phyloP scores from a whole-genome alignment of 306 rosid genomes.

The Calophaca sinica region DNA sequence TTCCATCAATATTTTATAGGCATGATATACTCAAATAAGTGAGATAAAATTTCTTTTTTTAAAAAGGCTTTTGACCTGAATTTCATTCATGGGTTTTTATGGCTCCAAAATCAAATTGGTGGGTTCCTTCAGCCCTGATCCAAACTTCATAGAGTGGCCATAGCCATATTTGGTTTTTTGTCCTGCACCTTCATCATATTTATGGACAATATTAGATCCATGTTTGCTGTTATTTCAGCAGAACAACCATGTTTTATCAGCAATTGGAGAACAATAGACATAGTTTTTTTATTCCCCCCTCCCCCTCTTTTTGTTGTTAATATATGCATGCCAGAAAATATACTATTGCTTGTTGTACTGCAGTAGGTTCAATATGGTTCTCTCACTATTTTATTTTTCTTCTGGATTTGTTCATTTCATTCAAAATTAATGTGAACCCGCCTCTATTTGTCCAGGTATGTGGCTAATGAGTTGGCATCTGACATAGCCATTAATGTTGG shows the following conservation, averaged over 20 bases:
- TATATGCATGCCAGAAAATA: constrained; percentile 16
- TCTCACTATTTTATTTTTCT: background rate
- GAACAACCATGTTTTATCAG: constrained; percentile 14
- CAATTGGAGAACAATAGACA: background rate
- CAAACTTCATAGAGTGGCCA: background rate
- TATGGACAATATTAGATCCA: background rate
- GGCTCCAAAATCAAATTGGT: background rate
- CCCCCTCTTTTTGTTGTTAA: background rate
- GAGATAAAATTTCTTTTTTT: too few species aligned
- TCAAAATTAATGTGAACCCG: constrained; percentile 36
- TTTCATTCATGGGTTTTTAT: constrained; percentile 5
- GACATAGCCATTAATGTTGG: constrained; percentile 76
- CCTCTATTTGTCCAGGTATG: constrained; percentile 63
- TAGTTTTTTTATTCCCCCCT: background rate
- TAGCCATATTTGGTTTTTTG: too few species aligned
- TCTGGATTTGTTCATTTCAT: constrained; percentile 26
- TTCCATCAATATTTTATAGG: background rate
- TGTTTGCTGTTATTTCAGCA: constrained; percentile 2
- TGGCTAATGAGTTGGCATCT: constrained; percentile 78
- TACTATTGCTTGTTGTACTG: constrained; percentile 13
- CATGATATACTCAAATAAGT: too few species aligned
- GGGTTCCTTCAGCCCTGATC: background rate
- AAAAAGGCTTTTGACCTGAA: background rate
- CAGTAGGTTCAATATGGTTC: background rate
- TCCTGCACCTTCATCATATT: background rate